Base-by-base conservation (phyloP, 176 grass and related monocot genomes). In the Miscanthus lutarioriparius region DNA sequence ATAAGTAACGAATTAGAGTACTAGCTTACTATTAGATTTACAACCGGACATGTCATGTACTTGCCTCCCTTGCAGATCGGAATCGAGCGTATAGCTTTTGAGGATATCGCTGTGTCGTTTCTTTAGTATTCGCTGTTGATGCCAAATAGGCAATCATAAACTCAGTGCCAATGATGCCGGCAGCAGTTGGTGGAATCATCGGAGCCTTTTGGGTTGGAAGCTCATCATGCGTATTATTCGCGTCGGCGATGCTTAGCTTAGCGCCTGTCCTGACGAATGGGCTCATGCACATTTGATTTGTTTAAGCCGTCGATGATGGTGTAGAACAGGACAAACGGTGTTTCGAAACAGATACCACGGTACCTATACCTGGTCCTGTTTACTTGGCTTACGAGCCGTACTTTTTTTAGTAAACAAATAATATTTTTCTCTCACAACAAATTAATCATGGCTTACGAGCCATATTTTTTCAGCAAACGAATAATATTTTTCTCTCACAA, bases 171-270 rank as follows among this genome's bases (percentile, higher is more conserved):
- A 67, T 83, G 51, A 75, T 32, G 48, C 79, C 74, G 27, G 26
- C 38, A 38, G 67, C 76, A 76, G 82, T 61, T 88, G 39, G 76
- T 84, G 80, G 48, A 83, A 87, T 90, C 84, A 40, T 76, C 32
- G 39, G 30, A 62, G 48, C 75, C 39, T 84, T 84, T 25, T 16
- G 49, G 80, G 79, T 37, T 87, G 85, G 35, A 80, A 75, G 47
- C 30, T 64, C 59, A 67, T 75, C 44, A 72, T 44, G 14, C 16
- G 49, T 75, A 37, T 78, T 80, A 48, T 83, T 79, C 67, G 74
- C 74, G 69, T 87, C 84, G 74, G 61, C 75, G 59, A 73, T 63
- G 35, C 61, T 20, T 23, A 37, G 27, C 67, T 22, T 23, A 19
- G 32, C 56, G 56, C 10, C 22, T 25, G n/a, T 61, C 58, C n/a